A percentile compares a stretch with the other conserved stretches of the same genome.
Evolutionary conservation across 2,329 filamentous ascomycete genomes (phyloP).

Genomic region (Metarhizium rileyi): DNA sequence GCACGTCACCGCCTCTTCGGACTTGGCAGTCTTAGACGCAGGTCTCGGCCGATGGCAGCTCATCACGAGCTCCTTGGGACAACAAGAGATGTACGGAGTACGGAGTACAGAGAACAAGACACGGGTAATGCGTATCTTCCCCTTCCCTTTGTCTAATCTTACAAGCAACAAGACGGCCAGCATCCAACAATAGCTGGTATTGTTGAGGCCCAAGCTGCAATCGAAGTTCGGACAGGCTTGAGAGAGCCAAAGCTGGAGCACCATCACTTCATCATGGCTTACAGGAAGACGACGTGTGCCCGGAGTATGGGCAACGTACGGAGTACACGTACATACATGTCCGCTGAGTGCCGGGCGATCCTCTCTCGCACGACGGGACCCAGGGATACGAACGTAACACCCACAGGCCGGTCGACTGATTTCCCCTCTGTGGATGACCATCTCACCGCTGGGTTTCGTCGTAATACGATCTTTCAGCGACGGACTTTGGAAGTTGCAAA

Average conservation of each 20-base stretch:
- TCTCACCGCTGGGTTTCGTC: background rate
- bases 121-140: background rate
- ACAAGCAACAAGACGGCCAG: constrained; percentile 6
- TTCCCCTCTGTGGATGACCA: background rate
- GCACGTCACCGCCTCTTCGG: background rate
- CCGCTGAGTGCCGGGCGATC: too few species aligned
- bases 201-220: too few species aligned
- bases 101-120: constrained; percentile 1
- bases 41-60: constrained; percentile 13
- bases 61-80: constrained; percentile 2
- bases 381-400: background rate
- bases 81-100: background rate
- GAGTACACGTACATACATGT: too few species aligned
- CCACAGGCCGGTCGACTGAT: background rate
- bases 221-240: too few species aligned
- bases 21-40: background rate
- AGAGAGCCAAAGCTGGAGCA: too few species aligned
- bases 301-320: too few species aligned
- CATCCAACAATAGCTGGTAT: too few species aligned
- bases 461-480: background rate
- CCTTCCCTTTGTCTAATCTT: background rate
- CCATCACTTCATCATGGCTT: too few species aligned
- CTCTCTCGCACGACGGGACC: background rate
- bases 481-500: background rate
- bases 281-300: too few species aligned